Evolutionary conservation across 2,329 filamentous ascomycete genomes (phyloP), one percentile per base, ranked within the genome.

Genomic region (Hymenoscyphus linearis): DNA sequence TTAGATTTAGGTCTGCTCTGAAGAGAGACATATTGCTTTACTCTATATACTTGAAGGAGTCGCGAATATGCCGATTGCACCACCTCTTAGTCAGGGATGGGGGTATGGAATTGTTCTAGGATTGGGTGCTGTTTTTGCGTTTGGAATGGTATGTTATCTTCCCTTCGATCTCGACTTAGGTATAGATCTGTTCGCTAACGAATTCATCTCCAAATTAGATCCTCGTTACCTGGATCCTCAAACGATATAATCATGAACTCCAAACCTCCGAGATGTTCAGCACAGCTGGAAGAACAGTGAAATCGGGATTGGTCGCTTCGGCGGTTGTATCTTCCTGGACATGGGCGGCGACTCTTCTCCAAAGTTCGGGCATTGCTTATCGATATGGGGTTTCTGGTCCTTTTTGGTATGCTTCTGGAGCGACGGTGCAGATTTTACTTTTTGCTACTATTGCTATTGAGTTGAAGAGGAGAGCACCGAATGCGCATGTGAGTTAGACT

Each of bases 291-390:
- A 82, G 93, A 64, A 92, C 90, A 1, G 90, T 96, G 67, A 96
- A 96, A 73, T 92, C 90, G 9, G 93, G 92, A 52, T 80, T 96
- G 14, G 91, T 96, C 0, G 90, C 90, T 12, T 90, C 90, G 4
- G 92, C 91, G 16, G 92, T 96, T n/a, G 91, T 96, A 3, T 93
- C 89, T 16, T 92, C 88, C 4, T 96, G 93, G 92, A 96, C 92
- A 0, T 96, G 91, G 91, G 91, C 91, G 0, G 91, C 90, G 25
- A 95, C 90, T 0, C 79, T 93, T 1, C 80, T 95, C 2, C 90
- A 95, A 71, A 89, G 85, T 1, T 87, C 89, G 0, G 84, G 86
- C n/a, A 89, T 96, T 18, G 90, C 90, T 64, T 96, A 96, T 74
- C 80, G 85, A 64, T 93, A 93, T 71, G 85, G 85, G 56, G 82